phyloP scores from a whole-genome alignment of 192 early-diverging fungal genomes.

The Coemansia sp. region DNA sequence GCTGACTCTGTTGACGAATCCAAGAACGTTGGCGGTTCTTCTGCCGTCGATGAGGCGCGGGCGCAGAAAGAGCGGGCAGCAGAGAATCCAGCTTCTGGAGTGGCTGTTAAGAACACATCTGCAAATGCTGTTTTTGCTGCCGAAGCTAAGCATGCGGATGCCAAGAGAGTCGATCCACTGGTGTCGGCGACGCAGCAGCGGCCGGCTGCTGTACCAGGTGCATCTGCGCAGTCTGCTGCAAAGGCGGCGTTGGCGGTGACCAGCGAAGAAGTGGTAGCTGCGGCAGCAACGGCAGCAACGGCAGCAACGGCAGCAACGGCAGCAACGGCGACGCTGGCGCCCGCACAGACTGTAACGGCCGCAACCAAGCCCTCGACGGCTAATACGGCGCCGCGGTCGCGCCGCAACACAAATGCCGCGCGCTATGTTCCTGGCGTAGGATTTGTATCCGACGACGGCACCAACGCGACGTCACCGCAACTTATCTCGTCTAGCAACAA shows the following conservation, averaged over 20 bases:
- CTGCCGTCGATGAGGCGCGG: conserved; percentile 1
- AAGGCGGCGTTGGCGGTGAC: neutral
- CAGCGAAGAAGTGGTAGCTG: too few relatives aligned
- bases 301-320: conserved; percentile 2
- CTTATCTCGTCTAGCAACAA: conserved; percentile 10
- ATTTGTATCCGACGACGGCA: conserved; percentile 46
- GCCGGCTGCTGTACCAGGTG: neutral
- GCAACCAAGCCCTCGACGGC: neutral
- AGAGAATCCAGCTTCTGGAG: neutral
- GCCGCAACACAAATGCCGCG: conserved; percentile 43
- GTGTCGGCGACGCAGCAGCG: conserved; percentile 1
- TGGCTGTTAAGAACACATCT: neutral
- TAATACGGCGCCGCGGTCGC: conserved; percentile 16
- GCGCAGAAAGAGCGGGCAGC: neutral
- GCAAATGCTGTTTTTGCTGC: neutral
- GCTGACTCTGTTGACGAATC: conserved; percentile 5
- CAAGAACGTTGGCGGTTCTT: neutral
- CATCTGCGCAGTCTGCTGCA: neutral
- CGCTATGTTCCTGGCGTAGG: conserved; percentile 51
- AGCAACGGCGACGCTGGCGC: neutral
- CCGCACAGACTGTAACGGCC: too few relatives aligned
- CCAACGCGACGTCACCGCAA: conserved; percentile 44
- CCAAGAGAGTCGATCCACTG: neutral
- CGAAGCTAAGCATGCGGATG: neutral
- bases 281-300: neutral